Evolutionary conservation across 1,284 basidiomycete species (phyloP).

Genomic region (Trametes sp.): DNA sequence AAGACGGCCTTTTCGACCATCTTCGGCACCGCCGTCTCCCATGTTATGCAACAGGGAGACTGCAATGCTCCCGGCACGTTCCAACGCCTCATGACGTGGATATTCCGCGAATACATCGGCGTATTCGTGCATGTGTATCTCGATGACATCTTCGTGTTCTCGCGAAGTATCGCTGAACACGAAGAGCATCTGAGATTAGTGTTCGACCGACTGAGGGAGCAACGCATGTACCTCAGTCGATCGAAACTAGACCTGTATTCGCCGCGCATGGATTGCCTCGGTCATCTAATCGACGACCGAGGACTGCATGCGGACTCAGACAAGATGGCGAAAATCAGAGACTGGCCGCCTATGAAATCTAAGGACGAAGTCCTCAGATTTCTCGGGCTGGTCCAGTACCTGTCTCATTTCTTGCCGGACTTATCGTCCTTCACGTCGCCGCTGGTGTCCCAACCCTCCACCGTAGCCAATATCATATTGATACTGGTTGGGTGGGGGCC

Average conservation of each 20-base stretch:
- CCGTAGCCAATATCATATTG: no score
- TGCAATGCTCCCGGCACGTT: constrained; percentile 36
- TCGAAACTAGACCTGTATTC: constrained; percentile 38
- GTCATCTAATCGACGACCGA: constrained; percentile 40
- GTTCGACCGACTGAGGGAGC: constrained; percentile 31
- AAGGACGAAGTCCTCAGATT: constrained; percentile 50
- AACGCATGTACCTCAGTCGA: constrained; percentile 34
- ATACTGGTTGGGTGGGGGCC: no score
- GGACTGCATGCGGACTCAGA: constrained; percentile 40
- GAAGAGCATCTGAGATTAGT: constrained; percentile 37
- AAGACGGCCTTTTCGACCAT: constrained; percentile 38
- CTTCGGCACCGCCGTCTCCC: constrained; percentile 38
- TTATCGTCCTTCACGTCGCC: constrained; percentile 42
- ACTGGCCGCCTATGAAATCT: constrained; percentile 37
- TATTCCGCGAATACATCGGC: constrained; percentile 42
- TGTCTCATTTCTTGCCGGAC: constrained; percentile 46
- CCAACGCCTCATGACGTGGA: constrained; percentile 42
- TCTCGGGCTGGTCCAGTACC: constrained; percentile 49
- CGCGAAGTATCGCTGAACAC: constrained; percentile 40
- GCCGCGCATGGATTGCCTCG: constrained; percentile 36
- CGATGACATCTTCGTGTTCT: constrained; percentile 36
- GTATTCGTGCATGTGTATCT: constrained; percentile 43
- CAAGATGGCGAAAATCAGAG: constrained; percentile 35
- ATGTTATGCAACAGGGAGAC: constrained; percentile 41
- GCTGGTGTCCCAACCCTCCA: constrained; percentile 17